A percentile compares a stretch with the other conserved stretches of the same genome.
Conservation (phyloP, 345 rosid species). For the Streptanthus diversifolius region DNA sequence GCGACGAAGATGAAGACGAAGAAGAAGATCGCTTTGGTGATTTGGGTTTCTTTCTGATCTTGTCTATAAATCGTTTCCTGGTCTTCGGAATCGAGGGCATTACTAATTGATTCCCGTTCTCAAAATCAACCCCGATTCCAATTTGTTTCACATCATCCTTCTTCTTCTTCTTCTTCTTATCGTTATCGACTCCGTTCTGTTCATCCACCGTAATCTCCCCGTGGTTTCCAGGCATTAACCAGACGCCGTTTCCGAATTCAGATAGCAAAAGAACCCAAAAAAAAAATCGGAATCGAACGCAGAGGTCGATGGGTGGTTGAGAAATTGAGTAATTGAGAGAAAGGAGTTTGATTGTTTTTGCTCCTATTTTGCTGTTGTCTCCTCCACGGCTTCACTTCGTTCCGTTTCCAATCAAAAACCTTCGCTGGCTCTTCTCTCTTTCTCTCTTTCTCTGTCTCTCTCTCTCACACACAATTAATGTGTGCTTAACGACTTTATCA, state of each 20-base stretch:
- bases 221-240: conserved; percentile 36
- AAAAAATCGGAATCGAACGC: background rate
- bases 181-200: conserved; percentile 21
- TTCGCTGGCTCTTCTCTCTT: conserved; percentile 26
- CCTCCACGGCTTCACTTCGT: conserved; percentile 15
- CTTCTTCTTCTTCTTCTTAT: conserved; percentile 2
- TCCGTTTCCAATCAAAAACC: conserved; percentile 1
- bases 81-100: conserved; percentile 15
- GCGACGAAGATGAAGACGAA: background rate
- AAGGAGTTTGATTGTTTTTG: background rate
- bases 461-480: background rate
- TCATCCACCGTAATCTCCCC: conserved; percentile 23
- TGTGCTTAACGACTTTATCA: conserved; percentile 20
- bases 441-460: no score
- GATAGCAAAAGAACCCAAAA: no score
- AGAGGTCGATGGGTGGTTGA: background rate
- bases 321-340: background rate
- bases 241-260: background rate
- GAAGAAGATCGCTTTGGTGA: conserved; percentile 15
- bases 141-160: background rate
- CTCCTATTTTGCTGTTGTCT: background rate
- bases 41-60: conserved; percentile 24
- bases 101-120: background rate
- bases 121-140: background rate
- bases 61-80: conserved; percentile 21